Evolutionary conservation across 306 rosid species (phyloP), one percentile per base, ranked within the genome.

Genomic region (Dryas octopetala): DNA sequence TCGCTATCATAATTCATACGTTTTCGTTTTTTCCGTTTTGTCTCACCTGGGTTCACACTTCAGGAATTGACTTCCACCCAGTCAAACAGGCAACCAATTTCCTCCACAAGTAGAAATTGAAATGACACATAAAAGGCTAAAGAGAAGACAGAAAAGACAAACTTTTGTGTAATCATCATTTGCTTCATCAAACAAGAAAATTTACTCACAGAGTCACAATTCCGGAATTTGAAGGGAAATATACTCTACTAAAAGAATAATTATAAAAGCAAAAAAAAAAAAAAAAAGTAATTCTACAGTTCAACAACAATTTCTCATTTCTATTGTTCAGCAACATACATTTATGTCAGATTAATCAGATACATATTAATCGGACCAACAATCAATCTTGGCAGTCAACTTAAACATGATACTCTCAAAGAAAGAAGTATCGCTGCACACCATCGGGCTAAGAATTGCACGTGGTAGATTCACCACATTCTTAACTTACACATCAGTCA

Each of bases 291-390:
- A 6, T 44, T 15, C 64, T 70, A 54, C 17, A 19, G 40, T 44
- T 59, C 68, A 73, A 45, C 76, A 73, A 59, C 68, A 46, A 57
- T 58, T 60, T 72, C 55, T 19, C 76, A 72, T 46, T 44, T 58
- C 66, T 45, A 3, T 23, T 9, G 66, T 45, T 58, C 45, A 71
- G 66, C 55, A 45, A 57, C 66, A 23, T 60, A 46, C 76, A 73
- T 46, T 14, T 19, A 1, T 47, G 76, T 73, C 53, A 70, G 46
- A 52, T 38, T 8, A 46, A 59, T 59, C 76, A 59, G 58, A 59
- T 57, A 71, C 75, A 71, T 5, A 41, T 71, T 41, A 55, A 71
- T 48, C 75, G 1, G 23, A 55, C 51, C 59, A 73, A 73, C 67
- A 28, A 73, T 32, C 76, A 59, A 73, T 59, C 76, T 73, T 6